Conservation (phyloP, 208 protist genomes). For the Leptomonas seymouri region DNA sequence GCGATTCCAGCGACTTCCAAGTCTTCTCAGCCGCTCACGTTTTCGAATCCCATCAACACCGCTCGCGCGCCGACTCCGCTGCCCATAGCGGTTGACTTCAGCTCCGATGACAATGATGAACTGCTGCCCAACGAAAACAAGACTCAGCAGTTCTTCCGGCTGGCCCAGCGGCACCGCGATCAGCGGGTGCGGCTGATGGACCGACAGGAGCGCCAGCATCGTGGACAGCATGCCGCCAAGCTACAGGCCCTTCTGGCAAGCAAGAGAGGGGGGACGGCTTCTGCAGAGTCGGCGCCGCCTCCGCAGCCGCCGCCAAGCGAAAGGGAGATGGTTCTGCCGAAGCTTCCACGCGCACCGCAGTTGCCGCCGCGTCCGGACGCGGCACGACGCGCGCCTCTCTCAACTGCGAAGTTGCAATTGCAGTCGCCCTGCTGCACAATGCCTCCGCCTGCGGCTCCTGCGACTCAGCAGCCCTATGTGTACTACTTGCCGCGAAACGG, state of each 20-base stretch:
- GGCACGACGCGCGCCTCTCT: neutral
- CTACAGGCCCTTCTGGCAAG: neutral
- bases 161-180: conserved; percentile 8
- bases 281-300: neutral
- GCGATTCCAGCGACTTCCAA: neutral
- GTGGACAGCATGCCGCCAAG: neutral
- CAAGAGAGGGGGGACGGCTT: neutral
- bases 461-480: neutral
- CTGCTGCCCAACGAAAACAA: conserved; percentile 7
- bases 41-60: neutral
- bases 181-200: conserved; percentile 3
- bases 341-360: neutral
- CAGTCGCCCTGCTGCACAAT: neutral
- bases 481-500: neutral
- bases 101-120: conserved; percentile 8
- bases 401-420: too few relatives aligned
- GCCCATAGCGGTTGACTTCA: conserved; percentile 3
- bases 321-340: neutral
- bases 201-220: neutral
- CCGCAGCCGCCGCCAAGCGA: neutral
- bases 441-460: neutral
- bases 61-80: neutral
- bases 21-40: neutral
- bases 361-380: neutral
- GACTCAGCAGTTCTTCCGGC: conserved; percentile 19